phyloP scores from a whole-genome alignment of 202 grass and related monocot genomes.

The Elaeis oleifera region DNA sequence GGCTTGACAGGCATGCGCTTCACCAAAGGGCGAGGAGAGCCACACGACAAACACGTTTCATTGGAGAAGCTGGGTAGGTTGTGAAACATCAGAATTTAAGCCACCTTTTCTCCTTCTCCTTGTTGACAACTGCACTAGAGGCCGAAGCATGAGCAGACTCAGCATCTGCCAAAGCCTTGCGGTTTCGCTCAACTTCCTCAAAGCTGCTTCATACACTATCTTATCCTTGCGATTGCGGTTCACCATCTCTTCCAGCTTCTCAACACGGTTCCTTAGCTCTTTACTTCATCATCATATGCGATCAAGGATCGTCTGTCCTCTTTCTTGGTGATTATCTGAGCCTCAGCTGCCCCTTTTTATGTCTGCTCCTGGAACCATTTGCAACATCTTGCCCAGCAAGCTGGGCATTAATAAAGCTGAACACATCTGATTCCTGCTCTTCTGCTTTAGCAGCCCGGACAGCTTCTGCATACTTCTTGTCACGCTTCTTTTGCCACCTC shows the following conservation, averaged over 20 bases:
- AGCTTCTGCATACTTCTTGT: constrained; percentile 60
- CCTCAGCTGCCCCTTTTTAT: constrained; percentile 33
- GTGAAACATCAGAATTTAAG: constrained; percentile 63
- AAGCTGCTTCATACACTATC: constrained; percentile 54
- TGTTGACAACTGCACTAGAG: constrained; percentile 45
- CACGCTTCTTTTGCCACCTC: constrained; percentile 70
- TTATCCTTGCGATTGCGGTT: constrained; percentile 76
- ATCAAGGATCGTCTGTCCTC: constrained; percentile 74
- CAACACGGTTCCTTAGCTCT: constrained; percentile 47
- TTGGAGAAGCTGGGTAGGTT: too few relatives aligned
- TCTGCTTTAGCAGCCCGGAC: constrained; percentile 61
- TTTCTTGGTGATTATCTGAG: constrained; percentile 25
- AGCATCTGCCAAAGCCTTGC: constrained; percentile 46
- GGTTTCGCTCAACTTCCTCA: constrained; percentile 60
- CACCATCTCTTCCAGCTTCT: constrained; percentile 79
- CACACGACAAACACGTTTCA: too few relatives aligned
- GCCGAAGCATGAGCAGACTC: constrained; percentile 60
- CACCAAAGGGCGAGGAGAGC: neutral
- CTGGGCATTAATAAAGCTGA: constrained; percentile 82
- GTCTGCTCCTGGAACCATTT: constrained; percentile 31
- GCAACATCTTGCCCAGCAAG: constrained; percentile 39
- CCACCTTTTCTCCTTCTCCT: constrained; percentile 96
- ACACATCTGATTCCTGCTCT: constrained; percentile 45
- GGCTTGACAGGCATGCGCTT: neutral
- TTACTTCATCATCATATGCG: constrained; percentile 64